These are phyloP conservation scores for Lizonia empirigonia DNA, from an alignment of 2,329 filamentous ascomycete genomes.

Conservation along the genomic window DNA sequence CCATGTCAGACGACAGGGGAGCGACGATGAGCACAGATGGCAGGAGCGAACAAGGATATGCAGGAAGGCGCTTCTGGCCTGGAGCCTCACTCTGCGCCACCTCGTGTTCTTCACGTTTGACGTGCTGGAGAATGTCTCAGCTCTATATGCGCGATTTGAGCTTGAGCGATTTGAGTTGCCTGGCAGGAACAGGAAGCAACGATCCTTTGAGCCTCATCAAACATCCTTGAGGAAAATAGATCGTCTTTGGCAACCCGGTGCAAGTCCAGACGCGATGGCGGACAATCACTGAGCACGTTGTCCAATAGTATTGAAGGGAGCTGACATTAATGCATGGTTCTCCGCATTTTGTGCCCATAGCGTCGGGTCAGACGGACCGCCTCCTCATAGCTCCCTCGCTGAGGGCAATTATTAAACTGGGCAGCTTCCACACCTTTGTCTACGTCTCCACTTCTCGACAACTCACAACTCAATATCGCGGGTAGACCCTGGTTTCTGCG, in stretches of 20 bases:
- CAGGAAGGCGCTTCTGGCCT: neutral
- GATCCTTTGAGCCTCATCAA: conserved; percentile 4
- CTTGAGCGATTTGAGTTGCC: conserved; percentile 4
- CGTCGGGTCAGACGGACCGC: conserved; percentile 14
- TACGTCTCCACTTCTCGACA: neutral
- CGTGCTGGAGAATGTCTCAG: conserved; percentile 11
- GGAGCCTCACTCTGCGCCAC: conserved; percentile 16
- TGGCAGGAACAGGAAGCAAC: conserved; percentile 6
- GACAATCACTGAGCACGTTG: conserved; percentile 3
- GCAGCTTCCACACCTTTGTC: neutral
- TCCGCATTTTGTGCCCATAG: conserved; percentile 20
- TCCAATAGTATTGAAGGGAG: conserved; percentile 7
- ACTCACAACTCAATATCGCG: neutral
- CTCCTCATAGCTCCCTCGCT: conserved; percentile 9
- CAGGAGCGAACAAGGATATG: conserved; percentile 5
- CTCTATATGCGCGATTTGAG: conserved; percentile 11
- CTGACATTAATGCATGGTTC: conserved; percentile 15
- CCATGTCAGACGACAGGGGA: no score
- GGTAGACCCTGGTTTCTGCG: neutral
- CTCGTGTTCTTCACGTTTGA: neutral
- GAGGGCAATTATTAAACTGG: neutral
- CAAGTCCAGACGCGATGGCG: conserved; percentile 5
- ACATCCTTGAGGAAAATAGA: neutral
- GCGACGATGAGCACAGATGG: conserved; percentile 4
- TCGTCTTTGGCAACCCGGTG: conserved; percentile 7